Evolutionary conservation across 148 eudicot species (phyloP), one percentile per base, ranked within the genome.

Genomic region (Rhododendron ovatum): DNA sequence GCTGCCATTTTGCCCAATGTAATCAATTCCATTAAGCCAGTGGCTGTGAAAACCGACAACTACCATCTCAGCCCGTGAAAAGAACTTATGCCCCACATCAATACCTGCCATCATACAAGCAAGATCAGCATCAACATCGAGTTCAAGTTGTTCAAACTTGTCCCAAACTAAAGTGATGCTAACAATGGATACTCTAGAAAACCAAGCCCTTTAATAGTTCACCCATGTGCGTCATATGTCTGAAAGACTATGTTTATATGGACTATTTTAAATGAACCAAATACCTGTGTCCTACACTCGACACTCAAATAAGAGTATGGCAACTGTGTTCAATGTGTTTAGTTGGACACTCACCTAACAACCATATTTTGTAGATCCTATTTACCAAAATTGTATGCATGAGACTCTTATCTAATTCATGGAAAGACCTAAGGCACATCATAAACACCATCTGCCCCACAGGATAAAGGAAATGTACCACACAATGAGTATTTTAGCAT

Each of bases 21-120:
- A 96, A 81, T 95, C 98, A 65, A 97, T 97, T n/a, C 99, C 99
- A 88, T 88, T 92, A 24, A 97, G 90, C 99, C 99, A 97, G 47
- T 97, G 99, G 83, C 92, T 90, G 53, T 95, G 98, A 57, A 94
- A 94, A 61, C 99, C 99, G 12, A 94, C 91, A 10, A 88, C 93
- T 37, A 94, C 98, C 99, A 97, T 97, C 89, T 97, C 99, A 20
- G 95, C 93, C 61, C 99, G 86, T 17, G 99, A 97, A 85, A 91
- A 95, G 84, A 96, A 96, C 80, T 94, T 98, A 84, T 96, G 98
- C 30, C 99, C 99, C 26, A 95, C 99, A 75, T 95, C 98, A 88
- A 97, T 90, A 48, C 99, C 99, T 97, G 91, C 67, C 84, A 88
- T 86, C 30, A 75, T 69, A 51, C 87, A 20, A 85, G 53, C 24